phyloP scores from a whole-genome alignment of 225 moss, liverwort and hornwort species.

The Pseudoscleropodium purum region DNA sequence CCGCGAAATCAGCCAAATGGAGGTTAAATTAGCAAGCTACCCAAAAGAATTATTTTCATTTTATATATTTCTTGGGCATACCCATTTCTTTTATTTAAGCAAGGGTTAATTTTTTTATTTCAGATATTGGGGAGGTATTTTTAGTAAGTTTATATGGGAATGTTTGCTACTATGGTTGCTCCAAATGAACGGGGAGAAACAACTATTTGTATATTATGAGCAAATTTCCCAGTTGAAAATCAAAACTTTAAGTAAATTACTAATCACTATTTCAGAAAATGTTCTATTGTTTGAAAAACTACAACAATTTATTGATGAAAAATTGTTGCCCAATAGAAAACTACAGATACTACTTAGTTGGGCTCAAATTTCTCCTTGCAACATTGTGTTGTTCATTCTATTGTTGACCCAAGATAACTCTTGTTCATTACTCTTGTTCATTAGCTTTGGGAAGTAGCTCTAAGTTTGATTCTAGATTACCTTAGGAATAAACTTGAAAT shows the following conservation, averaged over 20 bases:
- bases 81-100: not conserved
- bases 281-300: fast-evolving
- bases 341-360: fast-evolving
- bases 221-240: fast-evolving
- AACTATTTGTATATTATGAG: fast-evolving
- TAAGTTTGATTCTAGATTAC: not conserved
- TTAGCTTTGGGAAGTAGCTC: fast-evolving
- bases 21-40: not conserved
- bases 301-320: no score
- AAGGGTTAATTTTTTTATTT: not conserved
- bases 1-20: not conserved
- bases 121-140: no score
- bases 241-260: not conserved
- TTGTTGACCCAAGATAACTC: not conserved
- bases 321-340: not conserved
- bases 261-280: fast-evolving
- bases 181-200: fast-evolving
- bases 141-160: not conserved
- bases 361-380: not conserved
- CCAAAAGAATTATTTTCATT: not conserved
- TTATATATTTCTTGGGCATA: no score
- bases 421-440: not conserved
- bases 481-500: fast-evolving
- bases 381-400: fast-evolving
- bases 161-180: not conserved